These are phyloP conservation scores for Chalciporus chontae DNA, from an alignment of 768 basidiomycete species.

Conservation along the genomic window DNA sequence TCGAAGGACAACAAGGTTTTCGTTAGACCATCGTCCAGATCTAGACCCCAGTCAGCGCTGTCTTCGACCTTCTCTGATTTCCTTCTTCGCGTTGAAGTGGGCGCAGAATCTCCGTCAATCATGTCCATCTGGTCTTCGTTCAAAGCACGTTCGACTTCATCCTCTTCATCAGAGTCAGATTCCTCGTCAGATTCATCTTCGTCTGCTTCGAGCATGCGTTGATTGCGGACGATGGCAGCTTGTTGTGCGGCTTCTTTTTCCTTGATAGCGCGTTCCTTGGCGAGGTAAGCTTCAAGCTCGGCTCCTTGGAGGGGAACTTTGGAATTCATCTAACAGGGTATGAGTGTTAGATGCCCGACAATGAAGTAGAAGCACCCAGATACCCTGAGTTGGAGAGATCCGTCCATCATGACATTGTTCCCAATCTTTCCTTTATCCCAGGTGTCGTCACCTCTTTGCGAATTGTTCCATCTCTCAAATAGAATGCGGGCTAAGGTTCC, in stretches of 20 bases:
- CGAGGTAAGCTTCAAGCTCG: constrained; percentile 79
- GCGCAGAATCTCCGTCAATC: constrained; percentile 31
- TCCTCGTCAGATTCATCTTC: constrained; percentile 79
- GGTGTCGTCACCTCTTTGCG: constrained; percentile 74
- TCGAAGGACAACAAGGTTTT: constrained; percentile 85
- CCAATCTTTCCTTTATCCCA: constrained; percentile 93
- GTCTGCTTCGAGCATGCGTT: constrained; percentile 91
- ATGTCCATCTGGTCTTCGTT: constrained; percentile 48
- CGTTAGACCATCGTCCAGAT: constrained; percentile 71
- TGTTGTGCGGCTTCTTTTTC: constrained; percentile 87
- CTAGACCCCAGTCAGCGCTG: constrained; percentile 64
- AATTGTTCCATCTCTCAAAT: constrained; percentile 82
- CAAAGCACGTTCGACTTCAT: constrained; percentile 51
- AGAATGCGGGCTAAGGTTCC: constrained; percentile 75
- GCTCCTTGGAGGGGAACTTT: constrained; percentile 88
- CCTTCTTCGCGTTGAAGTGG: constrained; percentile 30
- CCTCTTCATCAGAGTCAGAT: constrained; percentile 65
- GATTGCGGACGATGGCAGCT: constrained; percentile 76
- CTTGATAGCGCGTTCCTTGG: constrained; percentile 68
- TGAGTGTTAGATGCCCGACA: constrained; percentile 1
- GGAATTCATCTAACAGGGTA: constrained; percentile 61
- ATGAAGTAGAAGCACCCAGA: constrained; percentile 11
- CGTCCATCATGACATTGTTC: constrained; percentile 78
- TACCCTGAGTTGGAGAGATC: constrained; percentile 64
- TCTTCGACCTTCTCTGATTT: constrained; percentile 49